Evolutionary conservation across 192 early-diverging fungal genomes (phyloP).

Genomic region (Martensiomyces pterosporus): DNA sequence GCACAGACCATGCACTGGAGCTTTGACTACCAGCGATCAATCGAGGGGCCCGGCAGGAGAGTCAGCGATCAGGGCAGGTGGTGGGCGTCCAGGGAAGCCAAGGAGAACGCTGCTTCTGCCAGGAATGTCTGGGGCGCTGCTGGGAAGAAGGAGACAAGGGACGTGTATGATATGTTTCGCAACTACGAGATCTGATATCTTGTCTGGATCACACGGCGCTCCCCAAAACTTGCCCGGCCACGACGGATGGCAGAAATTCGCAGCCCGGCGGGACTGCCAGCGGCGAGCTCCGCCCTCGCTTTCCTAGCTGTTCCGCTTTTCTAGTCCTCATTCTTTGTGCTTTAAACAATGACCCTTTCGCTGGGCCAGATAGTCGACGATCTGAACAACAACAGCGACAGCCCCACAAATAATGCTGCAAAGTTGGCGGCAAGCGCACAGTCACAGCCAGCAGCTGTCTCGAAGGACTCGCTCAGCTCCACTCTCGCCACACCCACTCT

Average conservation of each 20-base stretch:
- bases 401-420: no score
- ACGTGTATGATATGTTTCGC: slow-evolving; percentile 29
- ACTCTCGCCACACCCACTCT: slow-evolving; percentile 53
- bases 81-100: background rate
- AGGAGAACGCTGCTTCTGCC: no score
- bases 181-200: slow-evolving; percentile 25
- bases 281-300: no score
- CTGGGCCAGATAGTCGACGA: slow-evolving; percentile 17
- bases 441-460: no score
- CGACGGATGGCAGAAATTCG: no score
- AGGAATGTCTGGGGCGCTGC: background rate
- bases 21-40: slow-evolving; percentile 11
- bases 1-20: slow-evolving; percentile 31
- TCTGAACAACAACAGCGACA: no score
- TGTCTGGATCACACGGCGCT: no score
- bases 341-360: slow-evolving; percentile 12
- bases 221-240: no score
- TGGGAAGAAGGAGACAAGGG: slow-evolving; percentile 1
- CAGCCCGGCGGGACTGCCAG: no score
- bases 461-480: no score
- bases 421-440: no score
- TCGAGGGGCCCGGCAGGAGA: background rate
- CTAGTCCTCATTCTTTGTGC: background rate
- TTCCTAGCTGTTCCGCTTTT: background rate
- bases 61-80: background rate